Percentiles rank a stretch among this genome's conserved stretches.
These are phyloP conservation scores for Populus tomentosa DNA, from an alignment of 441 rosid genomes.

Conservation along the genomic window DNA sequence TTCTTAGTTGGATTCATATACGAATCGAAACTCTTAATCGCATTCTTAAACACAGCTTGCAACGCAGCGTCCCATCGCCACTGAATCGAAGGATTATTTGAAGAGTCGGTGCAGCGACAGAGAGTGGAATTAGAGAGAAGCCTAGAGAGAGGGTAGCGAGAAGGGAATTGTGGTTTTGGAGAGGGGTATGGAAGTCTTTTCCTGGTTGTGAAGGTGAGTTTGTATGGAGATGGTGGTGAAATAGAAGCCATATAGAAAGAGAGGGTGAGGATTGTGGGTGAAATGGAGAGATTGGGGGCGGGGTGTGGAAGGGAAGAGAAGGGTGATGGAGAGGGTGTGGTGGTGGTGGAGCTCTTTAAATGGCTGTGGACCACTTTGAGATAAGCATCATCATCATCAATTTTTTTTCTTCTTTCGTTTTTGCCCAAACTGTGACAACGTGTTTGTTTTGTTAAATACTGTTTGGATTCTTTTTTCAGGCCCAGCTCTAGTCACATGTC, in stretches of 20 bases:
- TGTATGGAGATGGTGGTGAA: slow-evolving; percentile 44
- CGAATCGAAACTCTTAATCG: slow-evolving; percentile 58
- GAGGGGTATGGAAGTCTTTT: slow-evolving; percentile 44
- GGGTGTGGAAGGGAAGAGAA: not conserved
- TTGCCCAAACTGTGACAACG: not conserved
- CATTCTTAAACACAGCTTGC: slow-evolving; percentile 47
- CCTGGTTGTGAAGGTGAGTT: slow-evolving; percentile 32
- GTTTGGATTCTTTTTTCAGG: no score
- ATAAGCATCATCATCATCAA: not conserved
- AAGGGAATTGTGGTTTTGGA: slow-evolving; percentile 7
- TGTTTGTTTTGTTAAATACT: no score
- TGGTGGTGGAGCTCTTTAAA: not conserved
- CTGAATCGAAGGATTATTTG: slow-evolving; percentile 18
- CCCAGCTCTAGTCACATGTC: no score
- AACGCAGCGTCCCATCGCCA: slow-evolving; percentile 59
- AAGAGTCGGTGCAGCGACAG: slow-evolving; percentile 48
- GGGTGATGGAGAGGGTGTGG: not conserved
- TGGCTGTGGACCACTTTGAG: not conserved
- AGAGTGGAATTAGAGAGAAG: slow-evolving; percentile 32
- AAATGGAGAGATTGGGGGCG: not conserved
- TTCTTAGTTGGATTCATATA: slow-evolving; percentile 26
- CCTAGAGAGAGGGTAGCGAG: slow-evolving; percentile 20
- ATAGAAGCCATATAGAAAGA: slow-evolving; percentile 47
- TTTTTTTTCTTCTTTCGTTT: not conserved
- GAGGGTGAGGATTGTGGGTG: not conserved